Base-by-base conservation (phyloP, 306 rosid genomes). In the Vigna angularis region DNA sequence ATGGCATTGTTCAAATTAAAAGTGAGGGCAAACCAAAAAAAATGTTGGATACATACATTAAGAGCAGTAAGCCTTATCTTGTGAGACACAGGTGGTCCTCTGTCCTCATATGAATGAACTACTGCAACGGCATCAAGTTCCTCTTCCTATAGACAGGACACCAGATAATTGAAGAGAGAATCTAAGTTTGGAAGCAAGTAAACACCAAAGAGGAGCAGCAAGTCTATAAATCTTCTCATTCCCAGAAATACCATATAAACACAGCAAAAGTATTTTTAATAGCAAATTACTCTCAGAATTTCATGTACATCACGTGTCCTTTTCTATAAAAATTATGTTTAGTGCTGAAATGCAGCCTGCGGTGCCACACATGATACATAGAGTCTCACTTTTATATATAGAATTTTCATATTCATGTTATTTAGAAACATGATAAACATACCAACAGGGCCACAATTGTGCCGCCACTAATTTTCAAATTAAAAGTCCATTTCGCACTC, bases 101-200 rank as follows among this genome's bases (percentile, higher is more conserved):
- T 89, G 75, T 86, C 96, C 83, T 95, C 98, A 67, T 95, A 95
- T 18, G 98, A 91, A 86, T 95, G 92, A 86, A 95, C 96, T 56
- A 89, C 82, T 52, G 93, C 91, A 75, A 80, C 81, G 55, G 89
- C 88, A 52, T 95, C 98, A 74, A 86, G 84, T 62, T 92, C 92
- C 58, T 90, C 98, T 70, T 92, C 98, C 98, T 95, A 80, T 44
- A 76, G 36, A 85, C 34, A 73, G 58, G 53, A 83, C 80, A 74
- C 52, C 4, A 66, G 62, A 73, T 55, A 38, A 72, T 78, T 56
- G 2, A 72, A 62, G 79, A 75, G 63, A 32, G 47, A 67, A 66
- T 34, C 70, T 64, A 47, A 61, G 53, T 73, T 36, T 28, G 73
- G 75, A 83, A 80, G 82, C 63, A 76, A 48, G 73, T 47, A 26